Conservation (phyloP, 164 flowering plant species). For the Santalum album region DNA sequence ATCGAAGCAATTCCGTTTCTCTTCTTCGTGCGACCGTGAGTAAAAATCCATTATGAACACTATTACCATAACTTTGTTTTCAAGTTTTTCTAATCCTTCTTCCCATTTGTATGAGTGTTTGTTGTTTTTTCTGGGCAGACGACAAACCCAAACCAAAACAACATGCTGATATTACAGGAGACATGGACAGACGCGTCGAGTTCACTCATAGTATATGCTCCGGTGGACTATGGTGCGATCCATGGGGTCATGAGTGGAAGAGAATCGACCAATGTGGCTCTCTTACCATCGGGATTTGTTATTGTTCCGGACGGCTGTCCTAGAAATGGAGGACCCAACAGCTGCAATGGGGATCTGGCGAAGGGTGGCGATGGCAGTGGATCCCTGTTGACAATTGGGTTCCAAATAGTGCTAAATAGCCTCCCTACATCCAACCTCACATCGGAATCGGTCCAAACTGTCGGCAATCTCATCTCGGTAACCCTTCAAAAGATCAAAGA, state of each 20-base stretch:
- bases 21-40: constrained; percentile 42
- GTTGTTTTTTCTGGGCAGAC: too few species aligned
- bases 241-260: constrained; percentile 37
- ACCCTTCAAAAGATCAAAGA: constrained; percentile 42
- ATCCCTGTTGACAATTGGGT: constrained; percentile 39
- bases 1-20: constrained; percentile 47
- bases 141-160: constrained; percentile 17
- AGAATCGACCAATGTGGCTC: constrained; percentile 33
- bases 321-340: background rate
- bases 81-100: background rate
- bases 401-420: constrained; percentile 41
- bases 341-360: background rate
- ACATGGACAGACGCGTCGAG: constrained; percentile 38
- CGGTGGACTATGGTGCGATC: constrained; percentile 32
- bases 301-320: constrained; percentile 30
- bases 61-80: too few species aligned
- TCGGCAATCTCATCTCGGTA: constrained; percentile 35
- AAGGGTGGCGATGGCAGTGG: constrained; percentile 14
- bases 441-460: constrained; percentile 37
- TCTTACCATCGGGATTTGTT: constrained; percentile 56
- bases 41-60: too few species aligned
- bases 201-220: constrained; percentile 39
- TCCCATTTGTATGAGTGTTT: too few species aligned
- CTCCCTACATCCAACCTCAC: constrained; percentile 36
- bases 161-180: constrained; percentile 46